These are phyloP conservation scores for Pythium angustatum DNA, from an alignment of 352 stramenopile genomes.

Conservation along the genomic window DNA sequence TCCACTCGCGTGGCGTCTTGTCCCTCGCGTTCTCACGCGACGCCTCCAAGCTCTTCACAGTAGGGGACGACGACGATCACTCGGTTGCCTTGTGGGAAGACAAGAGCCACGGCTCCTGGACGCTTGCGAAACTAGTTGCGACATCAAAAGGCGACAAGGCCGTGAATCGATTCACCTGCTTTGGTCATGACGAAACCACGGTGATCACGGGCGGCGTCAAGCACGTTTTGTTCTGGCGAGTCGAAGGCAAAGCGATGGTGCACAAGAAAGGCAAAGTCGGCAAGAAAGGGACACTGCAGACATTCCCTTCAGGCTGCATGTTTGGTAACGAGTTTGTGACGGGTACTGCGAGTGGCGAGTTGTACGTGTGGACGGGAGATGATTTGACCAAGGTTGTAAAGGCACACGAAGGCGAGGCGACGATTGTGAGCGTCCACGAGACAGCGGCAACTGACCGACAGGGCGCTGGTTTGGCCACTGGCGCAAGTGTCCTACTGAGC, in stretches of 20 bases:
- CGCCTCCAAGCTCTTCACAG: conserved; percentile 57
- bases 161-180: conserved; percentile 56
- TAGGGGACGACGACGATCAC: conserved; percentile 84
- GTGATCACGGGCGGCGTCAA: conserved; percentile 68
- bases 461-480: too few relatives aligned
- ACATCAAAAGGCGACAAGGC: conserved; percentile 58
- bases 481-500: conserved; percentile 40
- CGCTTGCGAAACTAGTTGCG: conserved; percentile 39
- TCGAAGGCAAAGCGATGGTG: conserved; percentile 54
- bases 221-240: conserved; percentile 68
- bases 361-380: conserved; percentile 62
- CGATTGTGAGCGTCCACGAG: conserved; percentile 37
- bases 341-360: conserved; percentile 47
- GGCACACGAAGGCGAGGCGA: conserved; percentile 58
- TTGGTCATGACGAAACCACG: conserved; percentile 34
- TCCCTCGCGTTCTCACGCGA: conserved; percentile 68
- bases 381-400: conserved; percentile 56
- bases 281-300: conserved; percentile 59
- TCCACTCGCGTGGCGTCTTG: conserved; percentile 71
- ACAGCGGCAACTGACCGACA: not conserved
- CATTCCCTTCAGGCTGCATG: conserved; percentile 45
- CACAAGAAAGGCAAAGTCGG: conserved; percentile 61
- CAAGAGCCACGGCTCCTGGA: conserved; percentile 71
- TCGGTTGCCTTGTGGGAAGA: conserved; percentile 78
- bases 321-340: conserved; percentile 59